A percentile compares a stretch with the other conserved stretches of the same genome.
phyloP scores from a whole-genome alignment of 2,329 filamentous ascomycete genomes.

The Penicillium janthinellum region DNA sequence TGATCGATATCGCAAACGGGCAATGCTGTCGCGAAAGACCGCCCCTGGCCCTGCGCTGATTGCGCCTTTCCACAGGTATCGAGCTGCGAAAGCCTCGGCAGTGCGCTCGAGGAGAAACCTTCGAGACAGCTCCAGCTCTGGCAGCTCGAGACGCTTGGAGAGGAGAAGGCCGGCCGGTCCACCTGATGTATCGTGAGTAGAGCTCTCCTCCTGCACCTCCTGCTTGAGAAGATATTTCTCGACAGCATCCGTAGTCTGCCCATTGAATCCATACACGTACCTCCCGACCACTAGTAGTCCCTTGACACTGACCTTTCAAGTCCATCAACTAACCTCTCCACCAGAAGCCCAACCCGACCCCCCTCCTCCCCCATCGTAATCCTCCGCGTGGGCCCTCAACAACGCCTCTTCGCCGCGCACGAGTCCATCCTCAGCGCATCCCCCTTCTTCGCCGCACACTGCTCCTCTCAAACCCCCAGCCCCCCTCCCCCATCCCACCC shows the following conservation, averaged over 20 bases:
- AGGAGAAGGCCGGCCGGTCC: conserved; percentile 34
- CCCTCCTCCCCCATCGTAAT: conserved; percentile 74
- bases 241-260: no score
- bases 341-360: conserved; percentile 53
- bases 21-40: conserved; percentile 20
- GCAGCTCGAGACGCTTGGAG: conserved; percentile 30
- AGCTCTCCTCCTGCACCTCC: not conserved
- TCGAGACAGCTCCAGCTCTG: conserved; percentile 31
- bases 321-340: not conserved
- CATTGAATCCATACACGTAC: not conserved
- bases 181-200: conserved; percentile 39
- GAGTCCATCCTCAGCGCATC: conserved; percentile 79
- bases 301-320: not conserved
- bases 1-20: conserved; percentile 4
- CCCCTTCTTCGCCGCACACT: conserved; percentile 72
- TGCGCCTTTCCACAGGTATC: conserved; percentile 37
- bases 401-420: conserved; percentile 87
- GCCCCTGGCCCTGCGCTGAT: conserved; percentile 14
- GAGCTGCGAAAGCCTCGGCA: conserved; percentile 43
- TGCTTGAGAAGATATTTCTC: not conserved
- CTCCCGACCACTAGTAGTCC: not conserved
- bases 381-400: conserved; percentile 75
- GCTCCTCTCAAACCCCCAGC: conserved; percentile 55
- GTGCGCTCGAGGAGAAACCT: conserved; percentile 30
- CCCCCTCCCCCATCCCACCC: conserved; percentile 11